Evolutionary conservation across 225 moss, liverwort and hornwort genomes (phyloP).

Genomic region (Straminergon stramineum): DNA sequence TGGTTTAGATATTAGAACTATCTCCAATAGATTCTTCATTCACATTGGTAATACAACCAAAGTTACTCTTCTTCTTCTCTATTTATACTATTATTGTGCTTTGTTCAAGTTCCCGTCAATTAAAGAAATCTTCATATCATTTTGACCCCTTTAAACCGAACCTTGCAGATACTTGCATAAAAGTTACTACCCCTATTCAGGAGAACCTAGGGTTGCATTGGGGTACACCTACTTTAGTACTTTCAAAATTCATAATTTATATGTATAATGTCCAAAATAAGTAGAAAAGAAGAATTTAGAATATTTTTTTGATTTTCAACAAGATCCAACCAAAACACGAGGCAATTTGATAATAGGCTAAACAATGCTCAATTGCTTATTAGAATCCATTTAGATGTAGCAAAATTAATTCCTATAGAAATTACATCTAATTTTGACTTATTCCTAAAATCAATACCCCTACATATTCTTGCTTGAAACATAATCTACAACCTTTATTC

Average conservation of each 20-base stretch:
- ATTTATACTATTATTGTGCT: background rate
- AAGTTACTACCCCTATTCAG: background rate
- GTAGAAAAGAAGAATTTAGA: background rate
- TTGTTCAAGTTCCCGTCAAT: background rate
- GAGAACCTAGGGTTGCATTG: background rate
- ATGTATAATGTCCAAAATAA: rapidly evolving
- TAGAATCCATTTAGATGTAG: rapidly evolving
- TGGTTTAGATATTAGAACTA: background rate
- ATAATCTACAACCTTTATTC: background rate
- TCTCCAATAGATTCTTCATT: background rate
- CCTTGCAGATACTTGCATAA: background rate
- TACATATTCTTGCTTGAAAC: background rate
- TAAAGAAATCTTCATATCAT: background rate
- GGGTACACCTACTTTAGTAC: background rate
- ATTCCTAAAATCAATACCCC: background rate
- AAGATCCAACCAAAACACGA: background rate
- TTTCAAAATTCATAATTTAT: background rate
- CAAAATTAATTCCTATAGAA: background rate
- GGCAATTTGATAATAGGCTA: background rate
- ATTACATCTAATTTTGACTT: background rate
- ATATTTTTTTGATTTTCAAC: too few relatives aligned
- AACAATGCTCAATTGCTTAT: background rate
- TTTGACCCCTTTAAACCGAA: rapidly evolving
- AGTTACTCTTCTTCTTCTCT: background rate
- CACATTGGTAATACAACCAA: background rate